Percentiles rank a stretch among this genome's conserved stretches.
Conservation (phyloP, 768 basidiomycete species). For the Boletus eberwhitei region DNA sequence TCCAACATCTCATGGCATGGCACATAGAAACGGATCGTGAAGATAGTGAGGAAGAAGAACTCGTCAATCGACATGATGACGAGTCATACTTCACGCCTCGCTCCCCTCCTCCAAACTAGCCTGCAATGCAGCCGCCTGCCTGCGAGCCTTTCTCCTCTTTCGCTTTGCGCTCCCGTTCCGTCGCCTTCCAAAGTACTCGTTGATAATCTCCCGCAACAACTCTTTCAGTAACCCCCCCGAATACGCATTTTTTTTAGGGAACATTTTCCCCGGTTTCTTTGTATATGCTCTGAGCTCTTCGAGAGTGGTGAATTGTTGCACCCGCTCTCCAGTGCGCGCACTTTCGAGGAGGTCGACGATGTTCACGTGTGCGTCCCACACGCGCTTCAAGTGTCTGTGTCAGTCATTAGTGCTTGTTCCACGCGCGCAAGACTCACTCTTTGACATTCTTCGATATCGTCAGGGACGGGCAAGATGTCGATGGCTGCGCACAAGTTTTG, state of each 20-base stretch:
- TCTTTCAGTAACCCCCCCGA: slow-evolving; percentile 30
- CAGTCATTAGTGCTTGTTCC: not conserved
- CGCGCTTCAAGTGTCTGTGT: slow-evolving; percentile 4
- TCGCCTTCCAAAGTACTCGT: slow-evolving; percentile 13
- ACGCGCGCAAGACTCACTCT: slow-evolving; percentile 5
- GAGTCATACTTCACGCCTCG: too few species aligned
- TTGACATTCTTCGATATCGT: slow-evolving; percentile 13
- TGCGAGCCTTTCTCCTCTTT: slow-evolving; percentile 15
- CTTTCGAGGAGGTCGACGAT: slow-evolving; percentile 33
- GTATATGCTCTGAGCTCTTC: slow-evolving; percentile 29
- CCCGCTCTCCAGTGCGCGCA: slow-evolving; percentile 4
- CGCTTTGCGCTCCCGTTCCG: slow-evolving; percentile 20
- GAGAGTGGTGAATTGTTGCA: slow-evolving; percentile 26
- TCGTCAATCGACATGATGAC: too few species aligned
- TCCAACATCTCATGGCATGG: not conserved
- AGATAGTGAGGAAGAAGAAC: not conserved
- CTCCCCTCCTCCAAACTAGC: too few species aligned
- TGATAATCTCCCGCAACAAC: slow-evolving; percentile 29
- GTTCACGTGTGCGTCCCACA: slow-evolving; percentile 33
- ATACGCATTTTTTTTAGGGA: slow-evolving; percentile 28
- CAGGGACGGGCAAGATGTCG: slow-evolving; percentile 21
- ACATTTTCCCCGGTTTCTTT: slow-evolving; percentile 10
- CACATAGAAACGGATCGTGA: not conserved
- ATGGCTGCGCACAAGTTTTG: slow-evolving; percentile 24
- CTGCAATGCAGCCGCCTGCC: not conserved